phyloP scores from a whole-genome alignment of 257 asterid species.

The Gentiana dahurica region DNA sequence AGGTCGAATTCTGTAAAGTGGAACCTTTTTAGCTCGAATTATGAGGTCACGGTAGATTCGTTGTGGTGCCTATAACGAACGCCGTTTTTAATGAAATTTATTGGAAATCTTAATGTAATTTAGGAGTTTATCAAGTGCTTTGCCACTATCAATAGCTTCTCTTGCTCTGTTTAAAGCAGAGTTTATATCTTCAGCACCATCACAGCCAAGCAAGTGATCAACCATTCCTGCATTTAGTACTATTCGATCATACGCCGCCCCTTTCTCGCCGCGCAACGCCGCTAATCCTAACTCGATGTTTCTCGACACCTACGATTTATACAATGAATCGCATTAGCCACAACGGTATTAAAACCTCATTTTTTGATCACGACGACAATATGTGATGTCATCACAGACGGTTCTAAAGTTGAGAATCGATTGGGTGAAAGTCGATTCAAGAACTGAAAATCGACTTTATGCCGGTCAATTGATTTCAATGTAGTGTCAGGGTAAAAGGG shows the following conservation, averaged over 20 bases:
- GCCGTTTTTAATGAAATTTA: constrained; percentile 17
- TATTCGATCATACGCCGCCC: constrained; percentile 83
- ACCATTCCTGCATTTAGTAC: constrained; percentile 84
- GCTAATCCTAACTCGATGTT: constrained; percentile 85
- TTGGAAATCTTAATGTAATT: constrained; percentile 63
- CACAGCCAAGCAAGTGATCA: constrained; percentile 87
- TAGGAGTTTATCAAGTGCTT: constrained; percentile 61
- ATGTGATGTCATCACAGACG: too few relatives aligned
- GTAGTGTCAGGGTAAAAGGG: too few relatives aligned
- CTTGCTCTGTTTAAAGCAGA: constrained; percentile 78
- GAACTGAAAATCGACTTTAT: too few relatives aligned
- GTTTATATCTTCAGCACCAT: constrained; percentile 72
- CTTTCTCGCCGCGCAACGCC: constrained; percentile 78
- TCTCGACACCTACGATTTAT: constrained; percentile 38
- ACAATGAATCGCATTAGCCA: too few relatives aligned
- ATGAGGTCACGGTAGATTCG: background rate
- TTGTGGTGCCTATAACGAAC: background rate
- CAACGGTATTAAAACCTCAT: too few relatives aligned
- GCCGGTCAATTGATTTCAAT: too few relatives aligned
- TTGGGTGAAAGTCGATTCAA: too few relatives aligned
- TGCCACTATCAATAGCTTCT: constrained; percentile 88
- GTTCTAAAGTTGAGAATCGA: too few relatives aligned
- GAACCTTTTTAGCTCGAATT: too few relatives aligned
- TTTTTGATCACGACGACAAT: too few relatives aligned
- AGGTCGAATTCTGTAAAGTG: too few relatives aligned